These are phyloP conservation scores for Alternaria sp. DNA, from an alignment of 2,329 filamentous ascomycete species.

Conservation along the genomic window DNA sequence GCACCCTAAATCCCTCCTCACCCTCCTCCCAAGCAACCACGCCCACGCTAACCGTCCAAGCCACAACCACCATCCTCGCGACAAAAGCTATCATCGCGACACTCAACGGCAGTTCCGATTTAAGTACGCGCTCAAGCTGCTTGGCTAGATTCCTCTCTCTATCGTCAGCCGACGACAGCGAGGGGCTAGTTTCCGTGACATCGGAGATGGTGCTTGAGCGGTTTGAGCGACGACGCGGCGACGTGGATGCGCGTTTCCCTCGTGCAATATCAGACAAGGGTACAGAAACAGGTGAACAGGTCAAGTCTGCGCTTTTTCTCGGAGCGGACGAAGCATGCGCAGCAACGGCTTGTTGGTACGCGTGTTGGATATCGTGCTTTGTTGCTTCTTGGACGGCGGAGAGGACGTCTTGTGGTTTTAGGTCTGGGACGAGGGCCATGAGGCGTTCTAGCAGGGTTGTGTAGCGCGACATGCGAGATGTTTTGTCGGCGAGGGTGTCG, in stretches of 20 bases:
- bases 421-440: constrained; percentile 39
- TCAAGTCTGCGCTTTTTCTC: neutral
- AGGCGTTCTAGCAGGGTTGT: constrained; percentile 41
- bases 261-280: neutral
- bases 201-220: constrained; percentile 15
- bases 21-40: constrained; percentile 37
- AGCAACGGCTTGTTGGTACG: constrained; percentile 34
- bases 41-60: constrained; percentile 45
- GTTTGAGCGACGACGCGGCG: constrained; percentile 4
- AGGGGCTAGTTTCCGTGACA: constrained; percentile 4
- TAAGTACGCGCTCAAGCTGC: constrained; percentile 40
- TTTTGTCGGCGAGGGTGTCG: constrained; percentile 38
- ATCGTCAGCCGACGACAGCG: neutral
- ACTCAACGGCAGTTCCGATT: constrained; percentile 37
- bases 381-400: constrained; percentile 34
- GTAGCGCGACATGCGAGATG: constrained; percentile 42
- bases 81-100: constrained; percentile 37
- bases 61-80: constrained; percentile 42
- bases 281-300: neutral
- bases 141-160: constrained; percentile 30
- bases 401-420: constrained; percentile 32
- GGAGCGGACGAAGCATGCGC: constrained; percentile 9
- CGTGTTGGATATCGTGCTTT: constrained; percentile 30
- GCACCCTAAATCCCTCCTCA: constrained; percentile 30
- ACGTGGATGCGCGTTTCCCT: constrained; percentile 14